Evolutionary conservation across 352 stramenopile species (phyloP).

Genomic region (Phytophthora lateralis): DNA sequence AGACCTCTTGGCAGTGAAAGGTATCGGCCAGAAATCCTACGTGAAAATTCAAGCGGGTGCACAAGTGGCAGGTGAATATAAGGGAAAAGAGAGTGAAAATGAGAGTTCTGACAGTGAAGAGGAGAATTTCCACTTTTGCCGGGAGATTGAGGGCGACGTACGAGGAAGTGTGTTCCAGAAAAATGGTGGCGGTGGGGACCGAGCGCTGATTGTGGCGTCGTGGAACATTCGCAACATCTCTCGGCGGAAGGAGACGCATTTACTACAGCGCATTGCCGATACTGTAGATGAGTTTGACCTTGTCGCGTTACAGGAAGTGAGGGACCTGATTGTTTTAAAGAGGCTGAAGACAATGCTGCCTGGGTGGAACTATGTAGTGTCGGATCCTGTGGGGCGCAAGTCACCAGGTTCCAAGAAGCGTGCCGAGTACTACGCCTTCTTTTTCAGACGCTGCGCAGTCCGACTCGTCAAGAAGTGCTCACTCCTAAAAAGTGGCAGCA

Average conservation of each 20-base stretch:
- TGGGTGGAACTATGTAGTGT: constrained; percentile 67
- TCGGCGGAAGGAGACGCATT: constrained; percentile 38
- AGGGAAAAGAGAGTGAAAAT: constrained; percentile 1
- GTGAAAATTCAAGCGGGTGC: constrained; percentile 40
- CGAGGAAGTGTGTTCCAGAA: constrained; percentile 41
- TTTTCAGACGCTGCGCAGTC: constrained; percentile 50
- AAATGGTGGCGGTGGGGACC: constrained; percentile 1
- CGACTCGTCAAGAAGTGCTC: constrained; percentile 32
- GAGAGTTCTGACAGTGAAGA: neutral
- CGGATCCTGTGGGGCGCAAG: constrained; percentile 38
- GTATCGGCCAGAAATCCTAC: constrained; percentile 50
- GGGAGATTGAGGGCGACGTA: constrained; percentile 40
- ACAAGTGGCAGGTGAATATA: constrained; percentile 22
- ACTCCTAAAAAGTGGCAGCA: constrained; percentile 16
- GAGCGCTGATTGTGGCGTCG: constrained; percentile 54
- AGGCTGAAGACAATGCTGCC: constrained; percentile 56
- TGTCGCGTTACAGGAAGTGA: constrained; percentile 70
- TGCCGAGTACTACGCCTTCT: constrained; percentile 57
- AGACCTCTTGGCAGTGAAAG: constrained; percentile 55
- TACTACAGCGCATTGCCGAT: constrained; percentile 52
- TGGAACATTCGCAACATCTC: constrained; percentile 85
- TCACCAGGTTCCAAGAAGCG: constrained; percentile 31
- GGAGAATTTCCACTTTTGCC: constrained; percentile 37
- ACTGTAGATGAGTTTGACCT: constrained; percentile 68
- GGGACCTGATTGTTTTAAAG: constrained; percentile 67